Evolutionary conservation across 129 eudicot genomes (phyloP).

Genomic region (Escallonia rubra): DNA sequence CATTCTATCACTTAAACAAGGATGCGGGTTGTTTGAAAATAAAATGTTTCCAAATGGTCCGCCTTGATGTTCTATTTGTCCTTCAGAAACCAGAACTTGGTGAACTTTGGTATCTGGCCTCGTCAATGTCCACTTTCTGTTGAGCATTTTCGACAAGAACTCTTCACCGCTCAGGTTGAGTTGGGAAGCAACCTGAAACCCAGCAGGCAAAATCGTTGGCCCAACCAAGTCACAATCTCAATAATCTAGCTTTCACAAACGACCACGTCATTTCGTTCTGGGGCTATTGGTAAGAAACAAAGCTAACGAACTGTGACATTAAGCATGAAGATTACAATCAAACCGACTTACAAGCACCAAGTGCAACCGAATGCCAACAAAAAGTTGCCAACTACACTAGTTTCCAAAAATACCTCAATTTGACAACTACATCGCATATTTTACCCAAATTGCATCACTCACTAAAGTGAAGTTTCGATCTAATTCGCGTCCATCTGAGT

Average conservation of each 20-base stretch:
- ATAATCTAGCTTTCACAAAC: too few species aligned
- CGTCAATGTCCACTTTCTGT: constrained; percentile 68
- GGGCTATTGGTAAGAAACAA: too few species aligned
- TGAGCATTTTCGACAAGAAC: constrained; percentile 39
- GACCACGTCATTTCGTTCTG: not conserved
- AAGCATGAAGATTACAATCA: too few species aligned
- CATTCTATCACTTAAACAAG: constrained; percentile 50
- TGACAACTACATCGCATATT: not conserved
- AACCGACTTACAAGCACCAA: too few species aligned
- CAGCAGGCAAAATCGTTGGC: not conserved
- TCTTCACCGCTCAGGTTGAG: constrained; percentile 27
- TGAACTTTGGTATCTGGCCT: constrained; percentile 75
- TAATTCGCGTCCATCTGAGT: not conserved
- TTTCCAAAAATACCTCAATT: not conserved
- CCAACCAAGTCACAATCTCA: not conserved
- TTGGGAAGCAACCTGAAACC: constrained; percentile 34
- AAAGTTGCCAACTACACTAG: too few species aligned
- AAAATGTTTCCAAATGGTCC: constrained; percentile 28
- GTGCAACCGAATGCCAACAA: too few species aligned
- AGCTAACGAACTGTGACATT: too few species aligned
- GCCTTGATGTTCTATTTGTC: constrained; percentile 11
- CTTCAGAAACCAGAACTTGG: constrained; percentile 39
- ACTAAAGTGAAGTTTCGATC: not conserved
- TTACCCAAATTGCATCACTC: not conserved
- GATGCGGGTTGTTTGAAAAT: constrained; percentile 46